phyloP scores from a whole-genome alignment of 192 early-diverging fungal genomes.

The Coemansia sp. region DNA sequence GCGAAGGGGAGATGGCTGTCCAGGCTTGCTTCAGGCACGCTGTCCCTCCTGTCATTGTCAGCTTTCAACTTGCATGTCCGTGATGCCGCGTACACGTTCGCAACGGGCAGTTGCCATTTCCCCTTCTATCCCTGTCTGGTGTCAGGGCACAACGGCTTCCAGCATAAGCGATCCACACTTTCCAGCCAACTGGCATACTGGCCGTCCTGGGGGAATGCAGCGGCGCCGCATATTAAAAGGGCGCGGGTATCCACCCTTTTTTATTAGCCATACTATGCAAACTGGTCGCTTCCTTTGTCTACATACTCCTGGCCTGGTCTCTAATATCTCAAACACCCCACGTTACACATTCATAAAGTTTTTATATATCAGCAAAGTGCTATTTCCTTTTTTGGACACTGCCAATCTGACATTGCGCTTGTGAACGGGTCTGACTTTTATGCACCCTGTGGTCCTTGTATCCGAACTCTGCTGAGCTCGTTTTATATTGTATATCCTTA shows the following conservation, averaged over 20 bases:
- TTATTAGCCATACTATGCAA: background rate
- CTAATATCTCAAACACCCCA: background rate
- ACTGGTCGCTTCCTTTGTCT: background rate
- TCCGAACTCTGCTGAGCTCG: background rate
- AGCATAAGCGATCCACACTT: background rate
- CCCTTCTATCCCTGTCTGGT: background rate
- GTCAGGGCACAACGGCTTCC: background rate
- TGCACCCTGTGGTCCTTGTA: background rate
- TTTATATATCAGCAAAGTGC: background rate
- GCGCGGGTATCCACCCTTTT: conserved; percentile 5
- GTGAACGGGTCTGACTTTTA: background rate
- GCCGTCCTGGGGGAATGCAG: background rate
- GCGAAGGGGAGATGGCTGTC: background rate
- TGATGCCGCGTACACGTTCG: conserved; percentile 3
- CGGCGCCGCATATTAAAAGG: conserved; percentile 8
- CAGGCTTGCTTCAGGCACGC: background rate
- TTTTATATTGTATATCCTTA: background rate
- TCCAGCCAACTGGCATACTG: background rate
- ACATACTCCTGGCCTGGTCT: background rate
- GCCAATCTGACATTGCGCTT: background rate
- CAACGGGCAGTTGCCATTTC: background rate
- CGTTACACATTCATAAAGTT: background rate
- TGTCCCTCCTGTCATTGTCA: background rate
- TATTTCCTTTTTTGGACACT: conserved; percentile 11
- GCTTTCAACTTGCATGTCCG: conserved; percentile 5